A percentile compares a stretch with the other conserved stretches of the same genome.
Conservation (phyloP, 495 filamentous ascomycete species). For the Lasiosphaeria miniovina region DNA sequence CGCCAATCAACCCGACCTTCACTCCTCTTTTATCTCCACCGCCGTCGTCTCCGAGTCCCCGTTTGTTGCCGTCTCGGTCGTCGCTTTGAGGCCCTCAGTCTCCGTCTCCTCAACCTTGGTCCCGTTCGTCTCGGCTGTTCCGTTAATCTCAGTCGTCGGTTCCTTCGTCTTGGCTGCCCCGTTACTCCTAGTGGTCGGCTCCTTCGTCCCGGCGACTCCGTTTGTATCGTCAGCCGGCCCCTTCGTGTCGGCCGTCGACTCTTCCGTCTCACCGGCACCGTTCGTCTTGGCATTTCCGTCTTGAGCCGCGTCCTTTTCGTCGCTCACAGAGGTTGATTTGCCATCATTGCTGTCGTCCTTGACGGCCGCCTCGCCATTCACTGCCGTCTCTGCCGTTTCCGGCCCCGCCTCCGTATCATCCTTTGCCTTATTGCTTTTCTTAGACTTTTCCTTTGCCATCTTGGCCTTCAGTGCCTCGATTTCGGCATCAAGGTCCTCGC, state of each 20-base stretch:
- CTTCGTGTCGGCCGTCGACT: not conserved
- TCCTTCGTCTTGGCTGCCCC: not conserved
- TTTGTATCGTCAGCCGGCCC: not conserved
- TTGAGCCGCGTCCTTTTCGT: too few species aligned
- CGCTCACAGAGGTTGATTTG: too few species aligned
- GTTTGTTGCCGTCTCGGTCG: not conserved
- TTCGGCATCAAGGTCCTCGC: not conserved
- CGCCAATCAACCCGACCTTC: too few species aligned
- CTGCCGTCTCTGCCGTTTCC: conserved; percentile 4
- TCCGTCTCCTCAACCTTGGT: not conserved
- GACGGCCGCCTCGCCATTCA: conserved; percentile 3
- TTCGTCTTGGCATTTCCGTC: not conserved
- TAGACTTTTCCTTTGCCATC: not conserved
- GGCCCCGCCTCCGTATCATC: not conserved
- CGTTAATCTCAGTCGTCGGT: not conserved
- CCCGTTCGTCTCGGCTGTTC: not conserved
- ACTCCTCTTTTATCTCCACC: not conserved
- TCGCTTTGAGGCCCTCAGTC: not conserved
- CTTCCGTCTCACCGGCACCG: not conserved
- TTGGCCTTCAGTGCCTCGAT: not conserved
- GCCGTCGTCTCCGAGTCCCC: not conserved
- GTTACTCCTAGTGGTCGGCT: not conserved
- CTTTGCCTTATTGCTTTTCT: not conserved
- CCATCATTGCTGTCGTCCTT: conserved; percentile 19
- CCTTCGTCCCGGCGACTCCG: not conserved